Base-by-base conservation (phyloP, 2,329 filamentous ascomycete species). In the Ophioceras dolichostomum region DNA sequence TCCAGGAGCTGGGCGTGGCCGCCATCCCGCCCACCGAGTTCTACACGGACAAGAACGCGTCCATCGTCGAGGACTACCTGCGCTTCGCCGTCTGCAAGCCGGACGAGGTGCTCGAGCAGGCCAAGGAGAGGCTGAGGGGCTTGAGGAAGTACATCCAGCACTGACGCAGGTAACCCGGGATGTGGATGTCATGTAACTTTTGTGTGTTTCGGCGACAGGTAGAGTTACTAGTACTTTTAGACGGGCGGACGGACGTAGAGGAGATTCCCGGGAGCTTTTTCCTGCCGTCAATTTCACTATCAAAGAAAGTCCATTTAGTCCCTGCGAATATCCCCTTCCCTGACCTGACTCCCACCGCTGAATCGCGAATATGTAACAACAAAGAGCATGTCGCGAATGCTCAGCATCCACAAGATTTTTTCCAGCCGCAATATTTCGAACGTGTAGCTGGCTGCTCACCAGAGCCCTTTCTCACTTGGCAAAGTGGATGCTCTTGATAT, bases 1-100 rank as follows among this genome's bases (percentile, higher is more conserved):
- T 98, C 60, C 88, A 88, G 57, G 89, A 98, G 64, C 68, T 98
- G 16, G 91, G 91, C 9, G 86, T 98, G 20, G 91, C 91, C 3
- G 88, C 89, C 8, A 95, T 98, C 44, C 91, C 91, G 14, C 91
- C 91, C 0, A 94, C 88, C 0, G 91, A 98, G 59, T 98, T 98
- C 59, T 96, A 95, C 57, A 95, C 89, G 0, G 79, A 85, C 14
- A 64, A 60, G 31, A 94, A 94, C 52, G 76, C 83, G 20, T 76
- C 83, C 50, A 76, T 95, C 48, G 91, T 84, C 0, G 84, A 95
- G 65, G 82, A 96, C 50, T 98, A 93, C 63, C 70, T 98, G 51
- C 72, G 91, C 18, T 96, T 96, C 55, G 91, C 91, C 0, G 87
- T 98, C 2, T 98, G 91, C 66, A 98, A 98, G 68, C 76, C 89